These are phyloP conservation scores for Chaetomium sp. DNA, from an alignment of 2,329 filamentous ascomycete genomes.

Conservation along the genomic window DNA sequence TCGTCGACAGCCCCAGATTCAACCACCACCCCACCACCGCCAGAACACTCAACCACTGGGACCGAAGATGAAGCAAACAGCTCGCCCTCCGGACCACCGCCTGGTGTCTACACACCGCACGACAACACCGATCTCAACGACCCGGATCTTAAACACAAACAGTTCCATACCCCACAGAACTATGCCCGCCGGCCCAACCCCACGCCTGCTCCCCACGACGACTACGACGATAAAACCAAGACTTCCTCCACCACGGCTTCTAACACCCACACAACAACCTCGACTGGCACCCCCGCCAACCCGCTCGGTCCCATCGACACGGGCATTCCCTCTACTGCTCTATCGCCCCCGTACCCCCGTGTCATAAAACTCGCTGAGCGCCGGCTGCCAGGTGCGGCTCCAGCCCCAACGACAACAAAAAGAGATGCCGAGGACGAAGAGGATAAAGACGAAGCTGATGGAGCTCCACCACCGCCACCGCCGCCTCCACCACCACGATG, in stretches of 20 bases:
- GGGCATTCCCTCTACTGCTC: conserved; percentile 15
- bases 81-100: background rate
- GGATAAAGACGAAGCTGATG: no score
- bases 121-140: background rate
- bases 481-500: conserved; percentile 36
- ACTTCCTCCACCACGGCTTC: background rate
- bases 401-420: no score
- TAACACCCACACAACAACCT: background rate
- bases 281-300: conserved; percentile 8
- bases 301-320: conserved; percentile 15
- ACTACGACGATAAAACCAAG: background rate
- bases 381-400: conserved; percentile 28
- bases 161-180: background rate
- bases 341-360: conserved; percentile 40
- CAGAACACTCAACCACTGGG: background rate
- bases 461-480: no score
- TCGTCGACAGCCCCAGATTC: background rate
- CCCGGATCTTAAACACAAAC: background rate
- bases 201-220: background rate
- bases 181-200: background rate
- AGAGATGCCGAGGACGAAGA: no score
- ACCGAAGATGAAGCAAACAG: background rate
- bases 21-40: background rate
- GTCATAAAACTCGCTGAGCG: conserved; percentile 51
- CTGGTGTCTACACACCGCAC: no score